phyloP scores from a whole-genome alignment of 2,329 filamentous ascomycete species.

The Colletotrichum theobromicola region DNA sequence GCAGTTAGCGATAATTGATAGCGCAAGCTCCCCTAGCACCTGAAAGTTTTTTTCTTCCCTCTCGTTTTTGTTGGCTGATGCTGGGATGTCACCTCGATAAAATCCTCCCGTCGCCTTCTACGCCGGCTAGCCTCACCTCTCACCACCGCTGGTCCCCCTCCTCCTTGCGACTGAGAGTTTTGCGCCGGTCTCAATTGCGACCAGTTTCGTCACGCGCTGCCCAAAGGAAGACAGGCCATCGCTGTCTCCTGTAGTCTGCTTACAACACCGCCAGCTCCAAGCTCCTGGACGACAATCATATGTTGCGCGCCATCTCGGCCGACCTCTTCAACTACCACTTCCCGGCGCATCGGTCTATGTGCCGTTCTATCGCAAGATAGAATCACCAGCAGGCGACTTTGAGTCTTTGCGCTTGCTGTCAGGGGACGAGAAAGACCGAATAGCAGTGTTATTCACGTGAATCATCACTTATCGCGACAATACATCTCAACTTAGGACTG shows the following conservation, averaged over 20 bases:
- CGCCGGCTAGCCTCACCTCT: neutral
- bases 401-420: conserved; percentile 71
- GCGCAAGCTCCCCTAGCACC: conserved; percentile 1
- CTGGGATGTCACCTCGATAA: conserved; percentile 10
- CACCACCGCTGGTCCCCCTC: neutral
- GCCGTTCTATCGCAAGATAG: conserved; percentile 45
- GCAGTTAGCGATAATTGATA: neutral
- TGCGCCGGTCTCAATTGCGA: neutral
- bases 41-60: conserved; percentile 16
- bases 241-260: neutral
- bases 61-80: neutral
- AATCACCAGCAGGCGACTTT: conserved; percentile 63
- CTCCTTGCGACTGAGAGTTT: neutral
- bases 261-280: neutral
- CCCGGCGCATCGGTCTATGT: conserved; percentile 47
- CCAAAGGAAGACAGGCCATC: neutral
- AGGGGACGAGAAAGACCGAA: conserved; percentile 63
- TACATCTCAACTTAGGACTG: neutral
- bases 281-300: neutral
- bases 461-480: neutral
- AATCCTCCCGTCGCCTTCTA: neutral
- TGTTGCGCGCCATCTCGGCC: conserved; percentile 11
- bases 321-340: conserved; percentile 24
- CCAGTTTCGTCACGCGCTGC: neutral
- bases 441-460: conserved; percentile 6